A percentile compares a stretch with the other conserved stretches of the same genome.
phyloP scores from a whole-genome alignment of 148 eudicot species.

The Cornus florida region DNA sequence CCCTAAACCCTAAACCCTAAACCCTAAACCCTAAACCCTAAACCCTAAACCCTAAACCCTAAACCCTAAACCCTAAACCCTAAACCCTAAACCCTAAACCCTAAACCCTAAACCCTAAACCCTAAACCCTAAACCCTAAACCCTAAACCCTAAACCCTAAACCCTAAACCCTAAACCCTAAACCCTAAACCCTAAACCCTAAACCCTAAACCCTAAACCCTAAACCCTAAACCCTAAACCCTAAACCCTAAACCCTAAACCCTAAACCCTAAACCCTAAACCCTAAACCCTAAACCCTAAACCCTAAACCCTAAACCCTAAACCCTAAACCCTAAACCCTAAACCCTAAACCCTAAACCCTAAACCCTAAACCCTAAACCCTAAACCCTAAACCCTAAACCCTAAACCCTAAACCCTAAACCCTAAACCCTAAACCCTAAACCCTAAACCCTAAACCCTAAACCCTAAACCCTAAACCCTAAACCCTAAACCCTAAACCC shows the following conservation, averaged over 20 bases:
- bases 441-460: constrained; percentile 4
- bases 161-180: neutral
- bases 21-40: neutral
- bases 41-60: neutral
- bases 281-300: neutral
- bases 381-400: constrained; percentile 9
- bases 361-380: constrained; percentile 8
- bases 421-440: constrained; percentile 8
- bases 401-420: constrained; percentile 8
- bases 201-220: neutral
- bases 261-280: neutral
- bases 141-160: neutral
- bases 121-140: constrained; percentile 4
- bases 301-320: neutral
- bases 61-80: neutral
- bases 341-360: constrained; percentile 9
- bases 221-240: constrained; percentile 1
- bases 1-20: neutral
- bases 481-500: constrained; percentile 9
- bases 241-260: neutral
- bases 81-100: constrained; percentile 4
- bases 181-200: neutral
- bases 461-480: constrained; percentile 8
- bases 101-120: constrained; percentile 9
- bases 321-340: constrained; percentile 9